phyloP scores from a whole-genome alignment of 164 flowering plant genomes.

The Liquidambar formosana region DNA sequence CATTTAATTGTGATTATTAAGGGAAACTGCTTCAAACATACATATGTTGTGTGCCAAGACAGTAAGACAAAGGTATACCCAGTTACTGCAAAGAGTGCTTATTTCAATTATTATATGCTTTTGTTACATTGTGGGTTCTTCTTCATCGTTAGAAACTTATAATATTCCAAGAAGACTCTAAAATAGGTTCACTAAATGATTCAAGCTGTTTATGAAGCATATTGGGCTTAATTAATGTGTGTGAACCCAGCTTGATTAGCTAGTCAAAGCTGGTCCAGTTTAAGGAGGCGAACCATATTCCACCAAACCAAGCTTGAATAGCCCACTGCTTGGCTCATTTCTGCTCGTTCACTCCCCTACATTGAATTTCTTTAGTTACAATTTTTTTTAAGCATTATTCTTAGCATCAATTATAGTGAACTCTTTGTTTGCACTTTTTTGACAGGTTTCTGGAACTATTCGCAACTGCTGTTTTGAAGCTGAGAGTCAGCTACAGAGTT shows the following conservation, averaged over 20 bases:
- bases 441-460: conserved; percentile 84
- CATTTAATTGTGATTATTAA: neutral
- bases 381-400: neutral
- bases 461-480: conserved; percentile 97
- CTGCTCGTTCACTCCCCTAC: neutral
- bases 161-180: neutral
- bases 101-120: neutral
- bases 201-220: neutral
- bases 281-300: neutral
- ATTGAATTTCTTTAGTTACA: conserved; percentile 2
- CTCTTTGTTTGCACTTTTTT: conserved; percentile 1
- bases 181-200: neutral
- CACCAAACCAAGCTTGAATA: neutral
- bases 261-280: neutral
- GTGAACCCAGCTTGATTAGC: too few relatives aligned
- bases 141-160: neutral
- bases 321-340: neutral
- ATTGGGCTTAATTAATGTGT: too few relatives aligned
- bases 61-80: neutral
- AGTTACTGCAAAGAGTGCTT: neutral
- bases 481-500: conserved; percentile 71
- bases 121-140: neutral
- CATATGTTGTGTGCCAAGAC: neutral
- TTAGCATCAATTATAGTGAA: neutral
- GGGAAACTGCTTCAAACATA: neutral